These are phyloP conservation scores for Ceratocystis cacaofunesta DNA, from an alignment of 2,329 filamentous ascomycete species.

Conservation along the genomic window DNA sequence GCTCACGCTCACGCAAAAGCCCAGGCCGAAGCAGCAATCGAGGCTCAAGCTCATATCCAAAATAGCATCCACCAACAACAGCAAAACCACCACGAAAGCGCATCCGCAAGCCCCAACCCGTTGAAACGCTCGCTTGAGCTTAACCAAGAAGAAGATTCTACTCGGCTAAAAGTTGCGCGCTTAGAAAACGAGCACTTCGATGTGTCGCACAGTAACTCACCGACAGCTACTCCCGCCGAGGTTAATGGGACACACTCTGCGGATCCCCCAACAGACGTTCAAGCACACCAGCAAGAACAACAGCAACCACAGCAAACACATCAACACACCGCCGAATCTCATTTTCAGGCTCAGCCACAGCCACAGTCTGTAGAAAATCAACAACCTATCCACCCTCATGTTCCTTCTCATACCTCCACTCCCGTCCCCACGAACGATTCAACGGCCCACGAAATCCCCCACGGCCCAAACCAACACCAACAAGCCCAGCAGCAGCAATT, in stretches of 20 bases:
- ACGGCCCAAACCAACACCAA: constrained; percentile 7
- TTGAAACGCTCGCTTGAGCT: constrained; percentile 30
- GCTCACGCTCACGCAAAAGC: constrained; percentile 16
- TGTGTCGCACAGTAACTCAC: constrained; percentile 24
- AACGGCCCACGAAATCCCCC: constrained; percentile 4
- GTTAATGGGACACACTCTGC: background rate
- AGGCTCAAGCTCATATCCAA: constrained; percentile 3
- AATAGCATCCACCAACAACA: background rate
- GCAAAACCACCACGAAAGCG: constrained; percentile 20
- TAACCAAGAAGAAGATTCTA: constrained; percentile 6
- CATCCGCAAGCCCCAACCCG: constrained; percentile 24
- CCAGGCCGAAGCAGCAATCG: background rate
- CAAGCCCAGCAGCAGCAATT: constrained; percentile 3
- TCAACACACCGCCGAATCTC: background rate
- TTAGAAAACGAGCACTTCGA: constrained; percentile 4
- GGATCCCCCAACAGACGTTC: background rate
- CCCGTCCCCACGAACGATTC: background rate
- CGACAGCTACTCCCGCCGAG: constrained; percentile 15
- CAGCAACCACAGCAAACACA: constrained; percentile 9
- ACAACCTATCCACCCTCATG: background rate
- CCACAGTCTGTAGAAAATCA: background rate
- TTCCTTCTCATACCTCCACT: constrained; percentile 10
- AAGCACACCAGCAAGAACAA: constrained; percentile 13
- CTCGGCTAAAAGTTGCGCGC: constrained; percentile 13
- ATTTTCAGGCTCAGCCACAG: constrained; percentile 3